phyloP scores from a whole-genome alignment of 208 protist species.

The Trypanosoma vivax region DNA sequence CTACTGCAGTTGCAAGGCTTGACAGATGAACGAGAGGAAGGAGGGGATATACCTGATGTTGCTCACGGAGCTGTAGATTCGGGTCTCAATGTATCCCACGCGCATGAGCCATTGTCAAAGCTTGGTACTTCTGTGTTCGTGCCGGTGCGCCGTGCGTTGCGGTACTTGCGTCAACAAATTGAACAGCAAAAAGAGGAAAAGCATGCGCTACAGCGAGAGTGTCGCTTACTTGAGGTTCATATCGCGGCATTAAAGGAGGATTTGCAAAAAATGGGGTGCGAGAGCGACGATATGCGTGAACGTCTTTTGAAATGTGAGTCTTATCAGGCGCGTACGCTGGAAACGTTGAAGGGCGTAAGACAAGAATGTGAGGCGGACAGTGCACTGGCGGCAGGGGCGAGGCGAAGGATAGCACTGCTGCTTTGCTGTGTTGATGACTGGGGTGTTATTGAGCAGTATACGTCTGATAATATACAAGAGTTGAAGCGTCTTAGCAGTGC shows the following conservation, averaged over 20 bases:
- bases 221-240: slow-evolving; percentile 16
- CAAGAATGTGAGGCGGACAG: background rate
- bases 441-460: slow-evolving; percentile 25
- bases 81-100: slow-evolving; percentile 15
- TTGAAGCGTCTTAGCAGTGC: background rate
- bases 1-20: background rate
- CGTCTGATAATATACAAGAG: slow-evolving; percentile 10
- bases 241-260: slow-evolving; percentile 15
- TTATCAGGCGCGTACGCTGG: slow-evolving; percentile 7
- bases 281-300: slow-evolving; percentile 12
- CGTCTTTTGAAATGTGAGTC: slow-evolving; percentile 17
- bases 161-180: slow-evolving; percentile 5
- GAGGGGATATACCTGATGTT: background rate
- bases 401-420: slow-evolving; percentile 17
- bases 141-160: slow-evolving; percentile 7
- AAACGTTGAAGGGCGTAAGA: slow-evolving; percentile 2
- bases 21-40: background rate
- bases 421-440: slow-evolving; percentile 57
- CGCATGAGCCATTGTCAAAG: background rate
- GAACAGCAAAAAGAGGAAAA: slow-evolving; percentile 10
- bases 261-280: slow-evolving; percentile 8
- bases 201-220: slow-evolving; percentile 2
- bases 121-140: background rate
- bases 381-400: slow-evolving; percentile 6
- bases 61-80: background rate